Conservation (phyloP, 805 yeast genomes). For the Kodamaea leandrae region DNA sequence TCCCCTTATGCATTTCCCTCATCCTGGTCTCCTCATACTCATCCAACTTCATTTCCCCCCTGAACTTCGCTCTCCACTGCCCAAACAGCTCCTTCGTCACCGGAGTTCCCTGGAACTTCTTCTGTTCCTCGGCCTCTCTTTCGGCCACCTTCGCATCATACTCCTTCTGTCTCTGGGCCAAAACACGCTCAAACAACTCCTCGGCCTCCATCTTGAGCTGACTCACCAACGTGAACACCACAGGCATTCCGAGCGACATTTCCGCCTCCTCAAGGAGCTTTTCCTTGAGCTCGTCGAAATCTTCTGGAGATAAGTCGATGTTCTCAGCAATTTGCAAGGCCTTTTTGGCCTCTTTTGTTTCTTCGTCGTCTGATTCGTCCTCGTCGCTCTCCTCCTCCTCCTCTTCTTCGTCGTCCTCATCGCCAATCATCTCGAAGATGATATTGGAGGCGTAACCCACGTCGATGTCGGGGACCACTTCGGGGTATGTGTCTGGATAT, state of each 20-base stretch:
- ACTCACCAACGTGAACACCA: constrained; percentile 76
- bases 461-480: constrained; percentile 61
- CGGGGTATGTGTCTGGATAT: constrained; percentile 82
- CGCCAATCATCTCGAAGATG: constrained; percentile 23
- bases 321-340: constrained; percentile 55
- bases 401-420: constrained; percentile 33
- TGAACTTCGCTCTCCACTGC: constrained; percentile 70
- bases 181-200: constrained; percentile 55
- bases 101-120: constrained; percentile 86
- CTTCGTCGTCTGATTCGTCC: constrained; percentile 31
- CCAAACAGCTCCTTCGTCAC: constrained; percentile 76
- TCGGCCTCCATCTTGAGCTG: constrained; percentile 83
- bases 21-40: constrained; percentile 52
- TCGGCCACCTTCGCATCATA: constrained; percentile 58
- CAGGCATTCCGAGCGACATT: constrained; percentile 86
- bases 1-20: constrained; percentile 63
- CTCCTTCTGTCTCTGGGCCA: constrained; percentile 50
- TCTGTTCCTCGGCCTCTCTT: constrained; percentile 79
- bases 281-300: constrained; percentile 38
- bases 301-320: constrained; percentile 52
- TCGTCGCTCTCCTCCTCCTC: constrained; percentile 45
- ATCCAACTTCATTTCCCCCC: constrained; percentile 71
- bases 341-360: constrained; percentile 27
- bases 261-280: constrained; percentile 60
- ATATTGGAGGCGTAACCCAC: constrained; percentile 27